Evolutionary conservation across 1,139 yeast genomes (phyloP).

Genomic region (Lodderomyces oxycetoniae): DNA sequence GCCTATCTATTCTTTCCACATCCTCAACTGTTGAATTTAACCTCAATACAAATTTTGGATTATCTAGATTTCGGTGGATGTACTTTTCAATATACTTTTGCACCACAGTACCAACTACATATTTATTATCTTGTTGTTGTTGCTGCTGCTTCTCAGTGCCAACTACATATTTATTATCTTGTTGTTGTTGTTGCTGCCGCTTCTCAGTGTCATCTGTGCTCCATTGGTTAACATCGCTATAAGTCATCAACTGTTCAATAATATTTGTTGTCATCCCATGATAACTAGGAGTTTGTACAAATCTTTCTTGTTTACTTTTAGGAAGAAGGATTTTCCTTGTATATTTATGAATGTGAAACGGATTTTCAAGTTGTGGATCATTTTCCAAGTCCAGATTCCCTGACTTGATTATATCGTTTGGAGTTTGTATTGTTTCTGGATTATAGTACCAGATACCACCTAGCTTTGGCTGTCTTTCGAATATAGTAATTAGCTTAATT

Average conservation of each 20-base stretch:
- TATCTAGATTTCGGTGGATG: constrained; percentile 20
- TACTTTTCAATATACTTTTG: constrained; percentile 32
- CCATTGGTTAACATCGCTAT: constrained; percentile 36
- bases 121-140: constrained; percentile 15
- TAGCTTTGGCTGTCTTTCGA: constrained; percentile 25
- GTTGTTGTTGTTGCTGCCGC: neutral
- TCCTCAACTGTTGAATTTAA: constrained; percentile 36
- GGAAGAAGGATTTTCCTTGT: constrained; percentile 9
- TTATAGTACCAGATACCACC: constrained; percentile 36
- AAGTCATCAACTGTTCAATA: constrained; percentile 43
- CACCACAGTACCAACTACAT: constrained; percentile 26
- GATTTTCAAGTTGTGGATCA: constrained; percentile 31
- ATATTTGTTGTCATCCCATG: constrained; percentile 36
- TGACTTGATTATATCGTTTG: constrained; percentile 21
- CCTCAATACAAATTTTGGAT: constrained; percentile 21
- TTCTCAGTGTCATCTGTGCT: constrained; percentile 22
- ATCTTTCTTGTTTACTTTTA: constrained; percentile 19
- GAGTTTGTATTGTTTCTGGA: constrained; percentile 19
- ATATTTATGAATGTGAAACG: constrained; percentile 17
- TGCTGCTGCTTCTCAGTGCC: constrained; percentile 18
- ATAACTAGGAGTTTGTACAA: constrained; percentile 38
- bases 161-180: constrained; percentile 19
- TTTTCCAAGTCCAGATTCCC: constrained; percentile 19
- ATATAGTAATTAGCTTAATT: constrained; percentile 22
- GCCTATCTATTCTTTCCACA: constrained; percentile 22